A percentile compares a stretch with the other conserved stretches of the same genome.
These are phyloP conservation scores for Mortierella sp. DNA, from an alignment of 371 early-diverging fungal species.

Conservation along the genomic window DNA sequence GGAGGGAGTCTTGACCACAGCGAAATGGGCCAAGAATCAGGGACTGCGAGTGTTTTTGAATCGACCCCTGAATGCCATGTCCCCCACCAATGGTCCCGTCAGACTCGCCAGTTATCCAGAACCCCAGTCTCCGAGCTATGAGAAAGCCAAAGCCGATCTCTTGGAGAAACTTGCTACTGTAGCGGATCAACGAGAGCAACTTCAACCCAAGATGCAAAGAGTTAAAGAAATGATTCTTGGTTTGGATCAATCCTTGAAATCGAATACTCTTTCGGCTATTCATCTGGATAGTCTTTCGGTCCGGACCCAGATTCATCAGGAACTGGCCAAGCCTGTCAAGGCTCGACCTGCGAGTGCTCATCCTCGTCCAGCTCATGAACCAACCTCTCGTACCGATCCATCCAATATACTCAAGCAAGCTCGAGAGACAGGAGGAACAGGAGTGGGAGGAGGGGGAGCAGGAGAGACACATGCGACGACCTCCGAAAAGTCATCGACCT, in stretches of 20 bases:
- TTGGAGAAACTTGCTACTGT: slow-evolving; percentile 4
- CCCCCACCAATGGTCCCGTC: slow-evolving; percentile 23
- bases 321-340: slow-evolving; percentile 22
- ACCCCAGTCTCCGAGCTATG: slow-evolving; percentile 25
- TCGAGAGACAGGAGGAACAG: not conserved
- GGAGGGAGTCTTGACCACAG: slow-evolving; percentile 41
- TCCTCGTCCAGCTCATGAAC: not conserved
- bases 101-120: slow-evolving; percentile 50
- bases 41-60: slow-evolving; percentile 50
- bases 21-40: slow-evolving; percentile 53
- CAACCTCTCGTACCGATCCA: too few species aligned
- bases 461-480: not conserved
- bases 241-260: slow-evolving; percentile 13
- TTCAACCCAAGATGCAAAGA: slow-evolving; percentile 23
- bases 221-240: slow-evolving; percentile 19
- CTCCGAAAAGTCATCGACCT: not conserved
- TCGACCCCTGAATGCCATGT: slow-evolving; percentile 52
- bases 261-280: slow-evolving; percentile 20
- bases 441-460: too few species aligned
- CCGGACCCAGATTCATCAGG: slow-evolving; percentile 19
- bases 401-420: too few species aligned
- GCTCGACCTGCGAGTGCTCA: not conserved
- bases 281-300: slow-evolving; percentile 26
- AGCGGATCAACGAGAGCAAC: slow-evolving; percentile 9
- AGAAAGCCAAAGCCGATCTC: slow-evolving; percentile 5